These are phyloP conservation scores for Pythium insidiosum DNA, from an alignment of 352 stramenopile species.

Conservation along the genomic window DNA sequence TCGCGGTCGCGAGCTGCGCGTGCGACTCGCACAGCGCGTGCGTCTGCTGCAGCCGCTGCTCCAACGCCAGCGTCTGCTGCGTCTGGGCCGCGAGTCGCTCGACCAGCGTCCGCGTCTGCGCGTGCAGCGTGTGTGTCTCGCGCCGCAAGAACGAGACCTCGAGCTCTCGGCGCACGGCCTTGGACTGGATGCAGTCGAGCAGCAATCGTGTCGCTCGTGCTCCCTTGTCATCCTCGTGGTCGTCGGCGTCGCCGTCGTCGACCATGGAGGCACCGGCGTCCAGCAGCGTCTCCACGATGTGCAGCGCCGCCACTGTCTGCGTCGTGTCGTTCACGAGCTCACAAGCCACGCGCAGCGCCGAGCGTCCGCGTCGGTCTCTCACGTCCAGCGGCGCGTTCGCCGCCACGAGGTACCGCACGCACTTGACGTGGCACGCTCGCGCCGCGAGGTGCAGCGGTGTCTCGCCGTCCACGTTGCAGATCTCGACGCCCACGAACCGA, in stretches of 20 bases:
- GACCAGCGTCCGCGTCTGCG: neutral
- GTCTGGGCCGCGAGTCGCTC: constrained; percentile 1
- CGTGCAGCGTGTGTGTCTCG: constrained; percentile 11
- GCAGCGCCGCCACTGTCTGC: constrained; percentile 16
- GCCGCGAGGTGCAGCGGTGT: constrained; percentile 61
- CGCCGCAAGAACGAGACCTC: constrained; percentile 48
- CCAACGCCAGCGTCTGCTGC: neutral
- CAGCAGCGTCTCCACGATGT: constrained; percentile 47
- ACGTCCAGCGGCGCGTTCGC: constrained; percentile 37
- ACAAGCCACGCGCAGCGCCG: constrained; percentile 36
- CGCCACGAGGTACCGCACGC: constrained; percentile 50
- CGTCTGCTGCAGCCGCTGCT: neutral
- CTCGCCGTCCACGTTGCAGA: constrained; percentile 28
- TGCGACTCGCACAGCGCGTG: neutral
- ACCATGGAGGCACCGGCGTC: constrained; percentile 23
- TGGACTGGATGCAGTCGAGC: constrained; percentile 40
- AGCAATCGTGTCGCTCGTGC: constrained; percentile 10
- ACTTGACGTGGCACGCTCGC: constrained; percentile 23
- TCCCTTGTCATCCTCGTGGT: neutral
- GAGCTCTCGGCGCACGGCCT: constrained; percentile 37
- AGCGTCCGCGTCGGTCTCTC: constrained; percentile 19
- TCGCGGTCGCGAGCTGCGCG: neutral
- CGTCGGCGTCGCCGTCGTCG: constrained; percentile 1
- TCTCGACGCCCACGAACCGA: constrained; percentile 43
- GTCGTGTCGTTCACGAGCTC: constrained; percentile 32